Percentiles rank a stretch among this genome's conserved stretches.
Conservation (phyloP, 768 basidiomycete genomes). For the Trametes coccinea region DNA sequence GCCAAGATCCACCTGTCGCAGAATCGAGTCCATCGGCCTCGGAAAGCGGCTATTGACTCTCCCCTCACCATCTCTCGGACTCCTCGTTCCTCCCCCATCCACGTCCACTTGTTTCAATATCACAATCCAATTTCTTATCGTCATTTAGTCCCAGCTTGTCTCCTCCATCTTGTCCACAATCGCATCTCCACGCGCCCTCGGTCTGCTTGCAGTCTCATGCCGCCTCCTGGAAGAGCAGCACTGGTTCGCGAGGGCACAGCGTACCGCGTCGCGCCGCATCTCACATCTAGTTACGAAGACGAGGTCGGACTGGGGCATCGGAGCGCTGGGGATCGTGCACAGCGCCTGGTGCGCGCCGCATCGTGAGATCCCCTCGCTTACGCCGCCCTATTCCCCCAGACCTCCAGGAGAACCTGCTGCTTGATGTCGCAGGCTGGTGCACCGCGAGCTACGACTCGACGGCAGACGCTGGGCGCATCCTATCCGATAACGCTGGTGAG, state of each 20-base stretch:
- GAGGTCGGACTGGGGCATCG: conserved; percentile 32
- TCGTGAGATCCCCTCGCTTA: conserved; percentile 14
- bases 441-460: conserved; percentile 23
- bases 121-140: conserved; percentile 24
- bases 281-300: conserved; percentile 4
- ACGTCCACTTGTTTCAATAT: conserved; percentile 16
- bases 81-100: conserved; percentile 16
- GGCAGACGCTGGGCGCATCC: conserved; percentile 12
- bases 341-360: conserved; percentile 35
- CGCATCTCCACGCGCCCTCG: conserved; percentile 35
- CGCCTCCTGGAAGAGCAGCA: conserved; percentile 18
- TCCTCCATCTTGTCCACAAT: conserved; percentile 30
- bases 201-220: conserved; percentile 26
- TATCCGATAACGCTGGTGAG: conserved; percentile 36
- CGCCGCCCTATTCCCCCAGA: conserved; percentile 18
- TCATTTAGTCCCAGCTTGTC: conserved; percentile 26
- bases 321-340: conserved; percentile 34
- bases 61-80: conserved; percentile 21
- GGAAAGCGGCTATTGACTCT: conserved; percentile 35
- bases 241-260: conserved; percentile 5
- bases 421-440: conserved; percentile 42
- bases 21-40: conserved; percentile 50
- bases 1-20: conserved; percentile 63
- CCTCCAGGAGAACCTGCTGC: conserved; percentile 33
- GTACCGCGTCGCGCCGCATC: conserved; percentile 2